Evolutionary conservation across 306 rosid genomes (phyloP).

Genomic region (Acacia crassicarpa): DNA sequence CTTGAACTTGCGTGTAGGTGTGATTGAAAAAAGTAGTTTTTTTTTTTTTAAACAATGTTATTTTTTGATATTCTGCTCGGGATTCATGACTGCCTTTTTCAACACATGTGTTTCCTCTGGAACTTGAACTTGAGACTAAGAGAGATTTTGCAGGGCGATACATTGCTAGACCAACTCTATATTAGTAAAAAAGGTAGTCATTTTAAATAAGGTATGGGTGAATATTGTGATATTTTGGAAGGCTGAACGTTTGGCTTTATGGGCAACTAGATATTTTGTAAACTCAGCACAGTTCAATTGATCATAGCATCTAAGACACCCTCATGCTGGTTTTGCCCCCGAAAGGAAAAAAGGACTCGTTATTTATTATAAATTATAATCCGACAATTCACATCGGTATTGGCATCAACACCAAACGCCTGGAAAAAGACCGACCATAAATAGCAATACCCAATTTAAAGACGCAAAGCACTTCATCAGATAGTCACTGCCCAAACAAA

Average conservation of each 20-base stretch:
- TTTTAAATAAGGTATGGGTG: not conserved
- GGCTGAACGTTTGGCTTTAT: not conserved
- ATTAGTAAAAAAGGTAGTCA: too few species aligned
- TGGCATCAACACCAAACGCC: not conserved
- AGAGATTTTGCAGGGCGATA: accelerated
- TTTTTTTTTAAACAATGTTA: too few species aligned
- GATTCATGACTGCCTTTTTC: accelerated
- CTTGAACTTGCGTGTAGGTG: not conserved
- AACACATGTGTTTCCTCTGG: too few species aligned
- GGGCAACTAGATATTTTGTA: not conserved
- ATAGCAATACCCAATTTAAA: not conserved
- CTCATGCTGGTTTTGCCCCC: not conserved
- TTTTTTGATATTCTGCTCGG: accelerated
- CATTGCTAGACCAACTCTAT: accelerated
- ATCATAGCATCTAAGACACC: not conserved
- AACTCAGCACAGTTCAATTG: not conserved
- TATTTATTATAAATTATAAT: not conserved
- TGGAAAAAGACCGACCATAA: not conserved
- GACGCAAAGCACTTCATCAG: too few species aligned
- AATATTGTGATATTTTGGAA: not conserved
- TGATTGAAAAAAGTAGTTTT: not conserved
- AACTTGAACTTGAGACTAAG: too few species aligned
- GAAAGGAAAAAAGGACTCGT: not conserved
- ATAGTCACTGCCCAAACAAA: not conserved
- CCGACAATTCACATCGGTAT: not conserved